Percentiles rank a stretch among this genome's conserved stretches.
phyloP scores from a whole-genome alignment of 225 moss, liverwort and hornwort species.

The Polytrichum formosum region DNA sequence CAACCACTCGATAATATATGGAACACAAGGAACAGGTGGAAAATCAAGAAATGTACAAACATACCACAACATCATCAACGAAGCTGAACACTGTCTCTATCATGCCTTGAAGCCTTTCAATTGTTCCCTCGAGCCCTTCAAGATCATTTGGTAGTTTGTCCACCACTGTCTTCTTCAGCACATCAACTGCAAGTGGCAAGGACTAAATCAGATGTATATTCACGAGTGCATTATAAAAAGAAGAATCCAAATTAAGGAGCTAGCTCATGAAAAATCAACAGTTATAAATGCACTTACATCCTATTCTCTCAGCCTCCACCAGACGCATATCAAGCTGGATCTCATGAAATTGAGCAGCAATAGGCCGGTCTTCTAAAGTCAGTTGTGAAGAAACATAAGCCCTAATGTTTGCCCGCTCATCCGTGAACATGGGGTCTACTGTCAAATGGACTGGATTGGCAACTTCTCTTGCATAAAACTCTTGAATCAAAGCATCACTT shows the following conservation, averaged over 20 bases:
- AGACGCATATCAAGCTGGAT: slow-evolving; percentile 95
- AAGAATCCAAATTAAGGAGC: background rate
- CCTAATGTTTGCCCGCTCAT: slow-evolving; percentile 85
- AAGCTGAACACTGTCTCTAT: slow-evolving; percentile 86
- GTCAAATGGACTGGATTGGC: slow-evolving; percentile 90
- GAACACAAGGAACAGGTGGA: no score
- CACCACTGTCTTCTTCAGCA: slow-evolving; percentile 88
- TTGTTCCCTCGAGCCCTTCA: slow-evolving; percentile 88
- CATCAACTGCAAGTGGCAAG: slow-evolving; percentile 65
- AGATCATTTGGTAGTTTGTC: slow-evolving; percentile 93
- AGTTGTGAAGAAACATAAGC: slow-evolving; percentile 90
- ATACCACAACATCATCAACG: slow-evolving; percentile 95
- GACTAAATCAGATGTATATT: background rate
- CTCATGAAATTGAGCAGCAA: slow-evolving; percentile 96
- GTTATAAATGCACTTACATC: slow-evolving; percentile 53
- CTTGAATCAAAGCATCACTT: slow-evolving; percentile 94
- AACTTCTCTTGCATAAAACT: slow-evolving; percentile 91
- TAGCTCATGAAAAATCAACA: background rate
- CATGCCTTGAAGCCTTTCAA: slow-evolving; percentile 84
- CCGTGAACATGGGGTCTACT: slow-evolving; percentile 81
- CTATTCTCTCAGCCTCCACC: slow-evolving; percentile 96
- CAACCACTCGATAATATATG: no score
- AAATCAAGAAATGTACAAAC: background rate
- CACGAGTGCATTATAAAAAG: background rate
- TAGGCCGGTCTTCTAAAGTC: slow-evolving; percentile 86